Percentiles rank a stretch among this genome's conserved stretches.
These are phyloP conservation scores for Ganoderma multipileum DNA, from an alignment of 1,284 basidiomycete genomes.

Conservation along the genomic window DNA sequence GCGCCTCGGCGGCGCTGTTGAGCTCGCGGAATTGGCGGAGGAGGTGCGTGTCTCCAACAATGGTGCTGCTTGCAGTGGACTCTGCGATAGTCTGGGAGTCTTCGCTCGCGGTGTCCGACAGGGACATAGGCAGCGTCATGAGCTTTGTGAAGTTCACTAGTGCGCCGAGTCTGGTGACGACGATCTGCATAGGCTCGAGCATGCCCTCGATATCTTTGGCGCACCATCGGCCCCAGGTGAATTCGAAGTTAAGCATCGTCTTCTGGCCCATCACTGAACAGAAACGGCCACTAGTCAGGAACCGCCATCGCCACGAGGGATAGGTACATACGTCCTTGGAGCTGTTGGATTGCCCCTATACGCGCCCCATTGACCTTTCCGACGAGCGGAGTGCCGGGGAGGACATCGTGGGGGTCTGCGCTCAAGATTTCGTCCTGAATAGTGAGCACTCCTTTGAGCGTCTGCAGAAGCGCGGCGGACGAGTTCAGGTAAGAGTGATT, in stretches of 20 bases:
- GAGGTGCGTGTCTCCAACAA: conserved; percentile 47
- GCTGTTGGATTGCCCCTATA: conserved; percentile 34
- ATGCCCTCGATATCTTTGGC: conserved; percentile 58
- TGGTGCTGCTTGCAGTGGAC: conserved; percentile 7
- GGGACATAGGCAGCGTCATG: conserved; percentile 28
- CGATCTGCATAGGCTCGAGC: conserved; percentile 48
- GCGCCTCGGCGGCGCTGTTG: conserved; percentile 42
- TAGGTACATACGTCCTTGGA: conserved; percentile 33
- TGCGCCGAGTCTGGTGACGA: conserved; percentile 52
- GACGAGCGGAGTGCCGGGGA: conserved; percentile 40
- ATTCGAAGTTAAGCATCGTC: conserved; percentile 57
- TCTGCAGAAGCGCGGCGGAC: conserved; percentile 42
- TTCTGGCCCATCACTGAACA: conserved; percentile 47
- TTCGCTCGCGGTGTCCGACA: conserved; percentile 12
- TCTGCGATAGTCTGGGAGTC: conserved; percentile 21
- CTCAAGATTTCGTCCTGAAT: conserved; percentile 51
- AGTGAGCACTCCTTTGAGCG: conserved; percentile 44
- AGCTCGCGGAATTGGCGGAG: conserved; percentile 46
- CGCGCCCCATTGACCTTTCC: conserved; percentile 40
- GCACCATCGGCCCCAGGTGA: conserved; percentile 61
- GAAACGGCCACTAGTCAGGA: background rate
- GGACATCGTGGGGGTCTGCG: conserved; percentile 42
- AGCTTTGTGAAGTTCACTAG: conserved; percentile 42
- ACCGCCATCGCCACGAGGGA: background rate
- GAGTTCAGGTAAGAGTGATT: conserved; percentile 55